Evolutionary conservation across 2,329 filamentous ascomycete species (phyloP).

Genomic region (Fusarium tricinctum): DNA sequence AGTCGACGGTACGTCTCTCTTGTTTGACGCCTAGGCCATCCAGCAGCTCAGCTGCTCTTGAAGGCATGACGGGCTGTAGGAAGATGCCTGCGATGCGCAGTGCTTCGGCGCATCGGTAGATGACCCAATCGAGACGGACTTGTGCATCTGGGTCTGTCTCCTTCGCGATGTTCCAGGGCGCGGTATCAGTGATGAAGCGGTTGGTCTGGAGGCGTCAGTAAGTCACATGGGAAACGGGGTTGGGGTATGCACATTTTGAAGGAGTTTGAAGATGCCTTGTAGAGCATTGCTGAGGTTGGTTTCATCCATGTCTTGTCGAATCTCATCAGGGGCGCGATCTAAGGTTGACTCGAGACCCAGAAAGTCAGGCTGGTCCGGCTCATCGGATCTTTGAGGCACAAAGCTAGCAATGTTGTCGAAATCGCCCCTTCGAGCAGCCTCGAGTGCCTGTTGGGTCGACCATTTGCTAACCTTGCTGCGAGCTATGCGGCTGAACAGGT

Average conservation of each 20-base stretch:
- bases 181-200: slow-evolving; percentile 67
- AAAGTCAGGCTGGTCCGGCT: slow-evolving; percentile 25
- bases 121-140: slow-evolving; percentile 65
- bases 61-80: slow-evolving; percentile 91
- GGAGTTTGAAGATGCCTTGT: slow-evolving; percentile 71
- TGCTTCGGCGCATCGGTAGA: slow-evolving; percentile 82
- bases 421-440: slow-evolving; percentile 45
- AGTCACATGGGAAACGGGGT: not conserved
- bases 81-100: slow-evolving; percentile 86
- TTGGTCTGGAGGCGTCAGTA: slow-evolving; percentile 54
- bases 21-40: slow-evolving; percentile 81
- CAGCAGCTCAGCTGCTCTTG: slow-evolving; percentile 78
- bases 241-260: slow-evolving; percentile 66
- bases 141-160: slow-evolving; percentile 53
- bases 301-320: slow-evolving; percentile 70
- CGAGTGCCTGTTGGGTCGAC: slow-evolving; percentile 73
- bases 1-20: slow-evolving; percentile 72
- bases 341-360: slow-evolving; percentile 50
- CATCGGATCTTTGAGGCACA: not conserved
- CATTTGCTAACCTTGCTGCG: slow-evolving; percentile 72
- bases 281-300: slow-evolving; percentile 76
- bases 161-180: slow-evolving; percentile 76
- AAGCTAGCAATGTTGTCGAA: slow-evolving; percentile 36
- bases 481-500: slow-evolving; percentile 79
- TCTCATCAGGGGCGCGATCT: slow-evolving; percentile 47